Conservation (phyloP, 768 basidiomycete genomes). For the Lactarius tabidus region DNA sequence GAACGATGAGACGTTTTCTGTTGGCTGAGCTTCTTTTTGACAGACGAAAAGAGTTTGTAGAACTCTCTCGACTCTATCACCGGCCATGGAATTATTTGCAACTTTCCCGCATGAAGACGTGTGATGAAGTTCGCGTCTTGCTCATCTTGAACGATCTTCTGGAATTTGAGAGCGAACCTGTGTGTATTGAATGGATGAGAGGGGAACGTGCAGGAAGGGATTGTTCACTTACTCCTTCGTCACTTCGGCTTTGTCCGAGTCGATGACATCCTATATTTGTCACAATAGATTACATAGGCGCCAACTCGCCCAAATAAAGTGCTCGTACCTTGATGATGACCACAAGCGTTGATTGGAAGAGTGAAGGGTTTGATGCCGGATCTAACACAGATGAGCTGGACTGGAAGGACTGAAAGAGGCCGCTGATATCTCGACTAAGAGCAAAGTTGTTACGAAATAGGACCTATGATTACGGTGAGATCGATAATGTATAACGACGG, state of each 20-base stretch:
- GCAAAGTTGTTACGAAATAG: constrained; percentile 66
- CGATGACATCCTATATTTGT: constrained; percentile 55
- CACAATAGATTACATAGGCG: not conserved
- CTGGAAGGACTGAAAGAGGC: constrained; percentile 60
- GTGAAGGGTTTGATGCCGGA: constrained; percentile 52
- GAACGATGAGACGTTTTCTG: constrained; percentile 47
- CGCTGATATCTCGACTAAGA: constrained; percentile 54
- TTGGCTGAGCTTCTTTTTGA: constrained; percentile 47
- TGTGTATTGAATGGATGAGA: not conserved
- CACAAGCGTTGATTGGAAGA: constrained; percentile 58
- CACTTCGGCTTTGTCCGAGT: constrained; percentile 57
- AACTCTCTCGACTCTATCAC: constrained; percentile 61
- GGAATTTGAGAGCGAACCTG: constrained; percentile 55
- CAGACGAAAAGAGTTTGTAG: constrained; percentile 46
- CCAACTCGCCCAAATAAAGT: no score
- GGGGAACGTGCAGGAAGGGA: not conserved
- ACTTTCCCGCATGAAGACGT: constrained; percentile 50
- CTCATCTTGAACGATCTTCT: constrained; percentile 59
- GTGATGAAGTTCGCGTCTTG: constrained; percentile 63
- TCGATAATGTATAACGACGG: not conserved
- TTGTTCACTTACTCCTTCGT: constrained; percentile 46
- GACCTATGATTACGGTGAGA: constrained; percentile 38
- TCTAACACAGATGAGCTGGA: constrained; percentile 54
- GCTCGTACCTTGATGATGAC: constrained; percentile 59
- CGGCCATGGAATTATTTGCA: constrained; percentile 63